Evolutionary conservation across 1,139 yeast genomes (phyloP), one percentile per base, ranked within the genome.

Genomic region (Debaryomycetaceae sp.): DNA sequence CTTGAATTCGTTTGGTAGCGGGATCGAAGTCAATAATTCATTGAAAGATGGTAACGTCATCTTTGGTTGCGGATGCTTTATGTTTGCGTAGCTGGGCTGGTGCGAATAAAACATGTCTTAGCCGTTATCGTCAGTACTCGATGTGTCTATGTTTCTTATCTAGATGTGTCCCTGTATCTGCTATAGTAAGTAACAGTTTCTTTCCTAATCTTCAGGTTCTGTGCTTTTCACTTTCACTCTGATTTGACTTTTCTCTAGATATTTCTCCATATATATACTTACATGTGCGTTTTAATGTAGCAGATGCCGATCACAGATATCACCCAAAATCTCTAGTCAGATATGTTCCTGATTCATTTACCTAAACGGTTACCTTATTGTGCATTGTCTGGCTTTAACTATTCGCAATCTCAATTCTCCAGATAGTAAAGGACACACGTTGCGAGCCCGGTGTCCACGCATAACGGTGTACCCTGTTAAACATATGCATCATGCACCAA

Each of bases 11-110:
- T 52, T 58, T 5, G 70, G 68, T 41, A 65, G 56, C 27, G 72
- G 74, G 27, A 70, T 66, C 29, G 68, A 62, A 1, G 71, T 68
- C 23, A 70, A 49, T 42, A 70, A 60, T 51, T 70, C 76, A 43
- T 51, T 65, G 52, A 70, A 70, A 8, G 73, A 67, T 7, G 76
- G 76, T 38, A 70, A 58, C 29, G 55, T 52, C 4, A 59, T 51
- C 39, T 38, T 43, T 11, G 50, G 38, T 37, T 42, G 44, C 24
- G 47, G 42, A 29, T 43, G 45, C 35, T 42, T 42, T 23, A 43
- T 37, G 22, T 44, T 33, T 8, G 43, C 36, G 37, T 45, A 42
- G 11, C 27, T 33, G 11, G 45, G 42, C 38, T 45, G 38, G 34
- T 37, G 41, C 14, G 41, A 39, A 39, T 37, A 39, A 34, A 41